phyloP scores from a whole-genome alignment of 2,329 filamentous ascomycete genomes.

The Penicillium thymicola region DNA sequence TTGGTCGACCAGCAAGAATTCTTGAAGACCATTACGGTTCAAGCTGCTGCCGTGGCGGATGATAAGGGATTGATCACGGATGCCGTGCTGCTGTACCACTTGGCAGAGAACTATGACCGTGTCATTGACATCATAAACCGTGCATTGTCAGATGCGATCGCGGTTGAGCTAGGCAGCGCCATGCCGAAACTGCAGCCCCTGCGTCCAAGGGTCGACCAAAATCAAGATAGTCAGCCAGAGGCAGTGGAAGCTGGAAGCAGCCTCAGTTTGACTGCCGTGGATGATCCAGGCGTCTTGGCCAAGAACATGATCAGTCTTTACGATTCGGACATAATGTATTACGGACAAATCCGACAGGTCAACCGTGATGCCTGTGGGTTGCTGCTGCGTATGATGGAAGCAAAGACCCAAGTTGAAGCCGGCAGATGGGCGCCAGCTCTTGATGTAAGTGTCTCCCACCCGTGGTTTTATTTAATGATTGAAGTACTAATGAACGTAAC shows the following conservation, averaged over 20 bases:
- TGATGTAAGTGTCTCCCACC: slow-evolving; percentile 55
- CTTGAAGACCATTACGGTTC: slow-evolving; percentile 84
- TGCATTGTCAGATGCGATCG: slow-evolving; percentile 83
- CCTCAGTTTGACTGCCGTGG: slow-evolving; percentile 63
- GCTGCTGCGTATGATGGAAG: slow-evolving; percentile 59
- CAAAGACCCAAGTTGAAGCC: slow-evolving; percentile 57
- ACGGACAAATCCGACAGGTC: slow-evolving; percentile 55
- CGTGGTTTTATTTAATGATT: slow-evolving; percentile 8
- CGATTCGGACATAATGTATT: slow-evolving; percentile 58
- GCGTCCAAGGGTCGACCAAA: slow-evolving; percentile 59
- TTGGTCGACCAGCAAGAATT: slow-evolving; percentile 78
- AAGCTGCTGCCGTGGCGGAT: slow-evolving; percentile 88
- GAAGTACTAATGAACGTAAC: slow-evolving; percentile 2
- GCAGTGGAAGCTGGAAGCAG: slow-evolving; percentile 42
- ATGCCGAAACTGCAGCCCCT: slow-evolving; percentile 74
- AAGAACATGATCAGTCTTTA: slow-evolving; percentile 63
- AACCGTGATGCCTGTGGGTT: slow-evolving; percentile 60
- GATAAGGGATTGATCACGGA: slow-evolving; percentile 92
- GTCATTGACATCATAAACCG: slow-evolving; percentile 90
- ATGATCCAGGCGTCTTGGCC: slow-evolving; percentile 63
- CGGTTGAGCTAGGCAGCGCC: slow-evolving; percentile 79
- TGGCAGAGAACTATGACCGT: slow-evolving; percentile 91
- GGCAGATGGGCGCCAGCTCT: slow-evolving; percentile 60
- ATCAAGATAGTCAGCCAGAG: slow-evolving; percentile 30
- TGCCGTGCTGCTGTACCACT: slow-evolving; percentile 88